Evolutionary conservation across 768 basidiomycete species (phyloP), one percentile per base, ranked within the genome.

Genomic region (Coprinopsis strossmayeri): DNA sequence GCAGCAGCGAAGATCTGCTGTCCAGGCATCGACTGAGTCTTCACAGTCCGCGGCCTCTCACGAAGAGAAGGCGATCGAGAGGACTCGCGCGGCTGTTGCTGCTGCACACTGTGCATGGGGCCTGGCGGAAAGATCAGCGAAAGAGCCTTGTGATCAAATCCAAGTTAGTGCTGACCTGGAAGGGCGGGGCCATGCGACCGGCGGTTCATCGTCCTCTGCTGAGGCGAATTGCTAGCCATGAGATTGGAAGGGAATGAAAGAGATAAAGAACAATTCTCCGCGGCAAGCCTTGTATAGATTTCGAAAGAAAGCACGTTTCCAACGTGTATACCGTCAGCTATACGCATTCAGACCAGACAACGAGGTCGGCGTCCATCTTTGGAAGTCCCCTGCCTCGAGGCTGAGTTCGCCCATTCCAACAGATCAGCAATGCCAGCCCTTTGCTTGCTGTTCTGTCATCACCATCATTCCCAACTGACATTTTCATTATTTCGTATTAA

Each of bases 221-320:
- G 77, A 13, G 78, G 77, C 23, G 79, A 79, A 56, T 77, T 74
- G 57, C 68, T 77, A 27, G 81, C 71, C 82, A 84, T 83, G 47
- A 17, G 60, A 57, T 48, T 40, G 55, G 61, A 59, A 59, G 58
- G 58, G 56, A 58, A 57, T 55, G 59, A 48, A 53, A 51, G 48
- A 46, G 46, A 53, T 49, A 52, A 52, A 46, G 51, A 47, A 53
- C 53, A 56, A 46, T 48, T 51, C 51, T 48, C 48, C 53, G 55
- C 49, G 46, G 50, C 47, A 53, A 34, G 44, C 43, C 57, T 57
- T 58, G 57, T 69, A 65, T 64, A 67, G 59, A 59, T 54, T 63
- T 56, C 11, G 27, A 58, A 51, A 38, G 55, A 62, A 61, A 73
- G 76, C 78, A 73, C 76, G 80, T 74, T 79, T 78, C 71, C 79